These are phyloP conservation scores for Punctularia strigosozonata DNA, from an alignment of 768 basidiomycete species.

Conservation along the genomic window DNA sequence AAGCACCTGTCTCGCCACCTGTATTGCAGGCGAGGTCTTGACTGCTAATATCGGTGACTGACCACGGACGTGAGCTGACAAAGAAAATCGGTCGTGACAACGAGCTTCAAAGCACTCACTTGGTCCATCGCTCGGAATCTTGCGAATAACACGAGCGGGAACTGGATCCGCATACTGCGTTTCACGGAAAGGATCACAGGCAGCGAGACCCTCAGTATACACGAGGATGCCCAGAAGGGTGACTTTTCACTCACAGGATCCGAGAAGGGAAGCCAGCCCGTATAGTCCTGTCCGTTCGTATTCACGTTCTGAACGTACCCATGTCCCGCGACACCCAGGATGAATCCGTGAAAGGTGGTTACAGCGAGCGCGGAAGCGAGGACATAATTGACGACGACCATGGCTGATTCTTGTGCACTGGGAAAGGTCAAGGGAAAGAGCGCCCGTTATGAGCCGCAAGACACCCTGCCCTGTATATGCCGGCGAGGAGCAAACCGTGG, in stretches of 20 bases:
- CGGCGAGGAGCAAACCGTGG: no score
- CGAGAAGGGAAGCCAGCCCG: conserved; percentile 15
- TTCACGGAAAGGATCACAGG: no score
- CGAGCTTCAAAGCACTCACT: conserved; percentile 7
- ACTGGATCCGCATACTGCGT: conserved; percentile 12
- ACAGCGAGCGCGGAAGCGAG: no score
- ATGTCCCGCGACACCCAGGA: conserved; percentile 12
- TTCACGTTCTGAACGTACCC: conserved; percentile 12
- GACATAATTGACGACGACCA: no score
- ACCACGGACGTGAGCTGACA: background rate
- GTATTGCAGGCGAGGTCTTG: conserved; percentile 32
- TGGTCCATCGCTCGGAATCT: conserved; percentile 20
- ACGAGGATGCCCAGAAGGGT: background rate
- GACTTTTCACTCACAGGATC: conserved; percentile 18
- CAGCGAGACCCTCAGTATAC: no score
- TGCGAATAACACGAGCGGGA: conserved; percentile 16
- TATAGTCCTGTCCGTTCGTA: conserved; percentile 11
- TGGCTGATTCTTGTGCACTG: no score
- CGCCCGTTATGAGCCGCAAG: no score
- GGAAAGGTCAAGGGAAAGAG: no score
- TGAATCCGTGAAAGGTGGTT: no score
- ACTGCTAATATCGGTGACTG: conserved; percentile 16
- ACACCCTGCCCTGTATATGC: no score
- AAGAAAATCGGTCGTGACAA: background rate
- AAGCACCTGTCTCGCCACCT: conserved; percentile 22